Conservation (phyloP, 352 stramenopile genomes). For the Globisporangium camurandrum region DNA sequence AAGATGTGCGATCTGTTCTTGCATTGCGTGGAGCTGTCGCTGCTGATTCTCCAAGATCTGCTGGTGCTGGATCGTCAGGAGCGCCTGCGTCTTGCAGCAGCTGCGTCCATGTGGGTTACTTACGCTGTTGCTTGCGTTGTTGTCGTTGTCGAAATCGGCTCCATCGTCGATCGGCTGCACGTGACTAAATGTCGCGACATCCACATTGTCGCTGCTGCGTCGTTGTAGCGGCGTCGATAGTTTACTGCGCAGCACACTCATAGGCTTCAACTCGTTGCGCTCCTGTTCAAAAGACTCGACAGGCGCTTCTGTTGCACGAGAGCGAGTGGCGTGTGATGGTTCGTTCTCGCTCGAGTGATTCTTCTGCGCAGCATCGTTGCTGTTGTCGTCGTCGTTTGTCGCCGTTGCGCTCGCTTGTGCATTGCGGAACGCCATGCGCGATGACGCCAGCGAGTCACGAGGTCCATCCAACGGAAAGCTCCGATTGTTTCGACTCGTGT, state of each 20-base stretch:
- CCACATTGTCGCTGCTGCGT: conserved; percentile 1
- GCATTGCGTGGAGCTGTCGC: conserved; percentile 58
- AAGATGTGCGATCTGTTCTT: conserved; percentile 59
- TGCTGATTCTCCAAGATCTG: conserved; percentile 75
- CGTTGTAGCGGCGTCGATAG: no score
- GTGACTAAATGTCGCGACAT: no score
- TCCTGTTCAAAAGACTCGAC: no score
- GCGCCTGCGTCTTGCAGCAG: conserved; percentile 59
- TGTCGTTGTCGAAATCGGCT: background rate
- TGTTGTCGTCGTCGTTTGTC: background rate
- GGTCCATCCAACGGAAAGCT: background rate
- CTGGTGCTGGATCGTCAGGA: conserved; percentile 67
- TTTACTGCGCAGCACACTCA: no score
- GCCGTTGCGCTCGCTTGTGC: background rate
- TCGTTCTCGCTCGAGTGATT: background rate
- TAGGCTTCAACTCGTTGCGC: no score
- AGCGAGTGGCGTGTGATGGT: background rate
- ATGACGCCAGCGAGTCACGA: background rate
- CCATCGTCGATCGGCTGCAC: no score
- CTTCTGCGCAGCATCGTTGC: background rate
- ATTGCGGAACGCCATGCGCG: conserved; percentile 6
- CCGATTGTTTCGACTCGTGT: background rate
- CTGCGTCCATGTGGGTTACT: conserved; percentile 10
- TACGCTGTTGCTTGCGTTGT: background rate
- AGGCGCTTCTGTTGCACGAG: no score